Evolutionary conservation across 1,139 yeast genomes (phyloP), one percentile per base, ranked within the genome.

Genomic region (Blastobotrys elegans): DNA sequence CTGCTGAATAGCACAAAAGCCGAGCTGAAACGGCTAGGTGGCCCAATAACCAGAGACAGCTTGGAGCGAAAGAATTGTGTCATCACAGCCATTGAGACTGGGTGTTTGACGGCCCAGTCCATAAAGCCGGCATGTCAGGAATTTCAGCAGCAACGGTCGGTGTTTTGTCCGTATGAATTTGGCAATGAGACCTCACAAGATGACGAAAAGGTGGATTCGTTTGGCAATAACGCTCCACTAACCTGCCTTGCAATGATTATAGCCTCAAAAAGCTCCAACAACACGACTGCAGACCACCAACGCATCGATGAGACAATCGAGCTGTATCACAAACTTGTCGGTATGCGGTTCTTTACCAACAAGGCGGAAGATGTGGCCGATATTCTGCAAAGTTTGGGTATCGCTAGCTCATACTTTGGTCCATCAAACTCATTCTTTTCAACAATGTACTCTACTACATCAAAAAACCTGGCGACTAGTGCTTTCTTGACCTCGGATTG

Each of bases 161-260:
- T 18, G 13, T 74, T 65, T 57, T 75, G 76, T 67, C 82, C 82
- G 4, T 68, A 75, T 26, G 67, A 82, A 4, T 67, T 75, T 24
- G 68, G 79, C 0, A 43, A 57, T 2, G 56, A 62, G 16, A 33
- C 33, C 3, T n/a, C n/a, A n/a, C 14, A 64, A 62, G 30, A 63
- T 70, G 18, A 74, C 10, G 26, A 3, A 5, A 34, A 34, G 21
- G 17, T 72, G 52, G 73, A 74, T 7, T 65, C 65, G 56, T 55
- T 75, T 31, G 51, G 70, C 22, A 69, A 70, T 30, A 60, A 71
- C 45, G 68, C 68, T 38, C 82, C 82, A 0, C 51, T 76, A 24
- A 57, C 76, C 8, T 59, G 77, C 13, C 55, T 74, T n/a, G 69
- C 76, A 1, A 72, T 75, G 53, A 67, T 77, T 16, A 70, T 74